Percentiles rank a stretch among this genome's conserved stretches.
These are phyloP conservation scores for Oenanthe javanica DNA, from an alignment of 140 eudicot genomes.

Conservation along the genomic window DNA sequence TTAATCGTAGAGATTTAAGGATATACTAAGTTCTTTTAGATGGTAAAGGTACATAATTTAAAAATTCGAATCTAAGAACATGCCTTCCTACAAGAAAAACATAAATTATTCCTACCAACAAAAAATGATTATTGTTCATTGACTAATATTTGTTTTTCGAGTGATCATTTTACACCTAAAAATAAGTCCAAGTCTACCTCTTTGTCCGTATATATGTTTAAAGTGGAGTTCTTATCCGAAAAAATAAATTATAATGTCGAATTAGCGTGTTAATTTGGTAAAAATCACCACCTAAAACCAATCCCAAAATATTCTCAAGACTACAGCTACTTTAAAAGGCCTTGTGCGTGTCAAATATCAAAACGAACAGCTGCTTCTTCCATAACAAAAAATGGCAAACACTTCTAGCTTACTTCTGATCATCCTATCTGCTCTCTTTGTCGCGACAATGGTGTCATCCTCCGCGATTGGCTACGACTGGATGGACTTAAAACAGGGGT, in stretches of 20 bases:
- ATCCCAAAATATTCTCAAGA: background rate
- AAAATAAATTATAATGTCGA: background rate
- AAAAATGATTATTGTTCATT: background rate
- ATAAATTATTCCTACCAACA: background rate
- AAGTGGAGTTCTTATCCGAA: background rate
- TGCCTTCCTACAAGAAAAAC: too few relatives aligned
- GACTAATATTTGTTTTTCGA: background rate
- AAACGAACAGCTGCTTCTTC: background rate
- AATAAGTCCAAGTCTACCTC: background rate
- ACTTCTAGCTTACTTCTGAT: conserved; percentile 24
- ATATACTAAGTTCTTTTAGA: too few relatives aligned
- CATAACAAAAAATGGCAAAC: conserved; percentile 23
- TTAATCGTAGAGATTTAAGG: too few relatives aligned
- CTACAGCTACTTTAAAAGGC: conserved; percentile 4
- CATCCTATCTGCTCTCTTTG: conserved; percentile 20
- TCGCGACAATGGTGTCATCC: conserved; percentile 17
- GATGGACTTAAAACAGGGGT: conserved; percentile 33
- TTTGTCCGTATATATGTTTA: background rate
- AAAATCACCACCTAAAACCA: background rate
- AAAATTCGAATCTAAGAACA: too few relatives aligned
- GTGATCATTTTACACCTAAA: background rate
- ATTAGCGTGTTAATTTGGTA: background rate
- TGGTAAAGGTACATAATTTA: too few relatives aligned
- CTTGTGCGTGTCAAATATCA: background rate
- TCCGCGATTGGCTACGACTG: conserved; percentile 31